Base-by-base conservation (phyloP, 140 eudicot species). In the Ambrosia hybrid region DNA sequence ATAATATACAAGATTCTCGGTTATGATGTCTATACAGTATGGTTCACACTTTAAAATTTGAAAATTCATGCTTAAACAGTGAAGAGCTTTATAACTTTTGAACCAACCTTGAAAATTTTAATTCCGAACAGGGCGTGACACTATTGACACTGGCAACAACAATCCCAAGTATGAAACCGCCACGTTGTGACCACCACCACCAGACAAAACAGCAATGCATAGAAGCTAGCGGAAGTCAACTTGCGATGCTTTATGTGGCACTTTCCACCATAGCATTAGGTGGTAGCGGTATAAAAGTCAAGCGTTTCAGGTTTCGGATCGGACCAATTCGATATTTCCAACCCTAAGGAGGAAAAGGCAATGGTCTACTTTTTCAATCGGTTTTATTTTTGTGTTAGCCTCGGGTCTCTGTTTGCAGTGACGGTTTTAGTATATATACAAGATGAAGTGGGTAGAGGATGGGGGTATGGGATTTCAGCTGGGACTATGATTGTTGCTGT, bases 241-340 rank as follows among this genome's bases (percentile, higher is more conserved):
- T 94, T 36, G 85, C 87, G 3, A 45, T 94, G 65, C 96, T 94
- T 73, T 94, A 85, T 71, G 65, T 73, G 5, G 96, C 99, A 8
- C 99, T 94, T 70, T 90, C 88, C 88, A 94, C 96, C 58, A 86
- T 88, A 30, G 96, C 99, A 51, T 67, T 94, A 4, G 99, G 99
- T 26, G 99, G 88, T 6, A 97, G 99, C 0, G 99, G 99, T 17
- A 94, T 94, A 75, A 94, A 94, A n/a, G 72, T 86, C 99, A 34
- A 94, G 90, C 49, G 99, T 94, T 66, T 94, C 99, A 1, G 99
- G 99, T 26, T 90, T 94, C 33, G 99, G 99, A 39, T 85, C 99
- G 0, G 99, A 94, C 76, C 99, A 94, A 73, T 94, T 94, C 51
- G 99, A 94, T 73, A 37, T 76, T 51, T 78, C 91, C 0, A 71